Evolutionary conservation across 257 asterid species (phyloP).

Genomic region (Plantago major): DNA sequence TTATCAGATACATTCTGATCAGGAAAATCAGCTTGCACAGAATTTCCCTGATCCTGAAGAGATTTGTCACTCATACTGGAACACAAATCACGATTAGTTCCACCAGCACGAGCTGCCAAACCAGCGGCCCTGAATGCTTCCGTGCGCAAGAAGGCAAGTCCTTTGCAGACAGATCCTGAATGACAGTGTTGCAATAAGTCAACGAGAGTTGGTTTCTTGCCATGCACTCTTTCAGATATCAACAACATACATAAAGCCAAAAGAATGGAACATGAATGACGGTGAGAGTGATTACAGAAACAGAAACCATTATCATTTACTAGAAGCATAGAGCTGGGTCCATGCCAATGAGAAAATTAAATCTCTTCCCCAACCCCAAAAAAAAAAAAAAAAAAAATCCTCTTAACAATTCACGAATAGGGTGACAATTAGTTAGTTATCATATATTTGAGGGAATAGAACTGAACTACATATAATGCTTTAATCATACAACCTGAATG

Average conservation of each 20-base stretch:
- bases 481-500: slow-evolving; percentile 28
- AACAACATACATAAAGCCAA: neutral
- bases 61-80: slow-evolving; percentile 29
- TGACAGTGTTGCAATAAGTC: slow-evolving; percentile 20
- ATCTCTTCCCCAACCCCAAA: too few species aligned
- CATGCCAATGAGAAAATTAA: neutral
- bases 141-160: slow-evolving; percentile 63
- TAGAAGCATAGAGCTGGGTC: neutral
- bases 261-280: neutral
- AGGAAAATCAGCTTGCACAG: slow-evolving; percentile 25
- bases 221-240: neutral
- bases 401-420: too few species aligned
- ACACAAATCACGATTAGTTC: slow-evolving; percentile 24
- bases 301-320: slow-evolving; percentile 20
- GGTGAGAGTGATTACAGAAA: slow-evolving; percentile 16
- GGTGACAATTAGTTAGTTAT: too few species aligned
- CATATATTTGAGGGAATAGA: too few species aligned
- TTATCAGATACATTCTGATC: slow-evolving; percentile 14
- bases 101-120: slow-evolving; percentile 53
- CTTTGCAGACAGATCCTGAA: slow-evolving; percentile 48
- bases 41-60: slow-evolving; percentile 30
- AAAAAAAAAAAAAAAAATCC: too few species aligned
- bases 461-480: too few species aligned
- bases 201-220: neutral
- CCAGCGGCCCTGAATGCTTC: slow-evolving; percentile 81